A percentile compares a stretch with the other conserved stretches of the same genome.
Conservation (phyloP, 768 basidiomycete genomes). For the Lentinula boryana region DNA sequence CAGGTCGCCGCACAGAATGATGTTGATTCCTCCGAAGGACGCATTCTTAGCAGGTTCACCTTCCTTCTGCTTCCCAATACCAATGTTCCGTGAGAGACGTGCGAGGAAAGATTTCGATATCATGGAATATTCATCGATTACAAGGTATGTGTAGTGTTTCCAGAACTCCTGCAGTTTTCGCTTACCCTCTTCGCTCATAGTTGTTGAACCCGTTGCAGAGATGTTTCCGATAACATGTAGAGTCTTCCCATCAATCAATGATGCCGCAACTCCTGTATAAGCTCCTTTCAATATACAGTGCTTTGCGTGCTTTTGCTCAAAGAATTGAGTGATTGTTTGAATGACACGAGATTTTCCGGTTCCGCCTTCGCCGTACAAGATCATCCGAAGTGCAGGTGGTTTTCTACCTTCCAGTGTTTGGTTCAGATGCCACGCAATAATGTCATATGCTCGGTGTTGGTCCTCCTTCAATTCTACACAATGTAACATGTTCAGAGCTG, state of each 20-base stretch:
- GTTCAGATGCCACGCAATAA: slow-evolving; percentile 23
- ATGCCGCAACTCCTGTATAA: slow-evolving; percentile 33
- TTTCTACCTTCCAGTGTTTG: slow-evolving; percentile 15
- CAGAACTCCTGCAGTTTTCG: no score
- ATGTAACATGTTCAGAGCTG: not conserved
- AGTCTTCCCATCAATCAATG: slow-evolving; percentile 30
- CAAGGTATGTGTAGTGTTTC: slow-evolving; percentile 13
- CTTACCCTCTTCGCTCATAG: no score
- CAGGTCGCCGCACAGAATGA: slow-evolving; percentile 35
- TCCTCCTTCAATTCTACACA: slow-evolving; percentile 13
- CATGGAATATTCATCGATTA: slow-evolving; percentile 41
- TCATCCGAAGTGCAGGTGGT: slow-evolving; percentile 28
- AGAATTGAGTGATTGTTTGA: slow-evolving; percentile 27
- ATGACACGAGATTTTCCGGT: slow-evolving; percentile 39
- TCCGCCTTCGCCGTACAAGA: slow-evolving; percentile 34
- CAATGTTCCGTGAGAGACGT: slow-evolving; percentile 6
- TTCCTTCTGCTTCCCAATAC: slow-evolving; percentile 2
- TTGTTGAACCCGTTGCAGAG: not conserved
- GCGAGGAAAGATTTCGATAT: slow-evolving; percentile 18
- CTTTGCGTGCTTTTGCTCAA: slow-evolving; percentile 11
- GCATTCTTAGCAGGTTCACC: not conserved
- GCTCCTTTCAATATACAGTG: slow-evolving; percentile 25
- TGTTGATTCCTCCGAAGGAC: slow-evolving; percentile 31
- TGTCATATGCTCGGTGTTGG: slow-evolving; percentile 28
- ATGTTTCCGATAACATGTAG: slow-evolving; percentile 26